Evolutionary conservation across 2,329 filamentous ascomycete species (phyloP), one percentile per base, ranked within the genome.

Genomic region (Fusarium nodosum): DNA sequence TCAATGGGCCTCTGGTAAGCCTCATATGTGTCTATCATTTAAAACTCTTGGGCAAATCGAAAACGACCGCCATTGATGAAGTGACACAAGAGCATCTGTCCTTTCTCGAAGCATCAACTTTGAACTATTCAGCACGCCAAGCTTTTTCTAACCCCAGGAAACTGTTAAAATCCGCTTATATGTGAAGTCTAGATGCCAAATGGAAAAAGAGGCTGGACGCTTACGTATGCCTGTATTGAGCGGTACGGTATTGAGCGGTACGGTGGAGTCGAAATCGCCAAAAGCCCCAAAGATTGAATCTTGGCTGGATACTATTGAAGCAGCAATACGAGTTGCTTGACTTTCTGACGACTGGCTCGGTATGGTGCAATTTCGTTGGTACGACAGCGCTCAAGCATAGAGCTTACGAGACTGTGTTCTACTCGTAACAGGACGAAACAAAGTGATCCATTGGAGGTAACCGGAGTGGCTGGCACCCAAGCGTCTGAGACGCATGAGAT

Each of bases 241-340:
- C 47, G 44, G 50, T 30, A 56, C 44, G 38, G 63, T 68, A 41
- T 31, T 30, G 42, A 61, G 66, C 47, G 44, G 50, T 30, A 56
- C 44, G 38, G 63, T 68, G 67, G 66, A 69, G 66, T 55, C 45
- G 22, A 56, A 60, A 56, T 56, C 54, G 56, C 39, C 22, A 56
- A 52, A 34, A 59, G 36, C 24, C 54, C 52, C 42, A 63, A 55
- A 70, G 44, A 47, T 52, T 64, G 63, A 69, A 51, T 59, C 67
- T 69, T 70, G 67, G 66, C 66, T 38, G 44, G 54, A 56, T 51
- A 64, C 53, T 50, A 56, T 58, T 38, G 41, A 63, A 62, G 56
- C 33, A 67, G 64, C 56, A 67, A 70, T 56, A 69, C 63, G 63
- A 70, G 62, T 56, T 53, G 39, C 52, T 26, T 61, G 60, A 33